Base-by-base conservation (phyloP, 1,139 yeast species). In the Saccharomyces hybrid region DNA sequence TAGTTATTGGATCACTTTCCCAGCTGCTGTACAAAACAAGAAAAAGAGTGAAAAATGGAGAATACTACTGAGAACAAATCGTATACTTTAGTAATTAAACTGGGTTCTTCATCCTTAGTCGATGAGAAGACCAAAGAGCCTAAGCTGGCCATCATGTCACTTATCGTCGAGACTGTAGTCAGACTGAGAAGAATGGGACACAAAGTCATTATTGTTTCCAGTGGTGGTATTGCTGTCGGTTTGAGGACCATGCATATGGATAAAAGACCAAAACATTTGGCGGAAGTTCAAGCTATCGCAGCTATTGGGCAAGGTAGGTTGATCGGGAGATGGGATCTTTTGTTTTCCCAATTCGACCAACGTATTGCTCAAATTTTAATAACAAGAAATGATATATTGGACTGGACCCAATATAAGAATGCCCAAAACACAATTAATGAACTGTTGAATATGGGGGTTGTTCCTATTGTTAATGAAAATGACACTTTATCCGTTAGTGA, bases 181-280 rank as follows among this genome's bases (percentile, higher is more conserved):
- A 81, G 82, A 60, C 78, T 93, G 52, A 84, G 95, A 56, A 79
- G 97, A 48, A 84, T 82, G 57, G 98, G 98, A 5, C 97, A 93
- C 70, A 76, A 79, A 50, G 91, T 93, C 3, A 85, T 93, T 2
- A 78, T 95, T 41, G 99, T 93, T 2, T 87, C 96, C 0, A 88
- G 96, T 1, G 99, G 99, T 48, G 97, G 98, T 53, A 90, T 95
- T 67, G 99, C 98, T 1, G 91, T 91, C 60, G 99, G 99, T 0
- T 74, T 93, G 75, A 87, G 86, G 65, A 79, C 93, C 13, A 78
- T 89, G 73, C 83, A 84, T 0, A 63, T 88, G 52, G 71, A 74
- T 1, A 74, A 75, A 49, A 83, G 93, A 57, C 99, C 99, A 3
- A 83, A 82, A 58, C 81, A 81, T 59, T 74, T 93, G 56, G 78